Evolutionary conservation across 176 grass and related monocot species (phyloP).

Genomic region (Oryza officinalis): DNA sequence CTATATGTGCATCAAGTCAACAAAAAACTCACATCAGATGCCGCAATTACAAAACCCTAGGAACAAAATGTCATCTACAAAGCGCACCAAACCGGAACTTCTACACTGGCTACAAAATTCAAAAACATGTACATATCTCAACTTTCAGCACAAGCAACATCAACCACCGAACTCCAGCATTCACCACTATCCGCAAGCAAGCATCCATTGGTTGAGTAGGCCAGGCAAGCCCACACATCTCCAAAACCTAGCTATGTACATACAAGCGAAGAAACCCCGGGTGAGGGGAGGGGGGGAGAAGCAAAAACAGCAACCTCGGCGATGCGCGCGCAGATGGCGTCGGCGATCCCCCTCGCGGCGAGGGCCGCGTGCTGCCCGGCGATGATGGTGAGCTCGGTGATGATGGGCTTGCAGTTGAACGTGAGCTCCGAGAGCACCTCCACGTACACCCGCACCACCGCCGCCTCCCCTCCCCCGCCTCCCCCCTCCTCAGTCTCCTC

Average conservation of each 20-base stretch:
- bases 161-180: conserved; percentile 24
- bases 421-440: conserved; percentile 76
- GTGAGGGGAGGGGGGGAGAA: neutral
- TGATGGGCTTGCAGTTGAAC: conserved; percentile 99
- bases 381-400: conserved; percentile 93
- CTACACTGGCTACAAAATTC: neutral
- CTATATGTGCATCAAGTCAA: neutral
- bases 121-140: neutral
- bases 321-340: conserved; percentile 78
- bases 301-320: conserved; percentile 52
- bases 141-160: neutral
- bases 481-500: conserved; percentile 48
- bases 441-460: conserved; percentile 65
- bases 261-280: neutral
- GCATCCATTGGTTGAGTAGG: neutral
- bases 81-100: neutral
- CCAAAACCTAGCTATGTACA: neutral
- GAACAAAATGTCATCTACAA: neutral
- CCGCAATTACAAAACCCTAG: neutral
- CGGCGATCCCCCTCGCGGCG: conserved; percentile 66
- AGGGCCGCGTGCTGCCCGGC: conserved; percentile 61
- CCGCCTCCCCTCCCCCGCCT: conserved; percentile 26
- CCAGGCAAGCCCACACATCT: neutral
- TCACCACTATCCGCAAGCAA: neutral
- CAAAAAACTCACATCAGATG: neutral